Percentiles rank a stretch among this genome's conserved stretches.
phyloP scores from a whole-genome alignment of 2,329 filamentous ascomycete species.

The Trichoderma sp. region DNA sequence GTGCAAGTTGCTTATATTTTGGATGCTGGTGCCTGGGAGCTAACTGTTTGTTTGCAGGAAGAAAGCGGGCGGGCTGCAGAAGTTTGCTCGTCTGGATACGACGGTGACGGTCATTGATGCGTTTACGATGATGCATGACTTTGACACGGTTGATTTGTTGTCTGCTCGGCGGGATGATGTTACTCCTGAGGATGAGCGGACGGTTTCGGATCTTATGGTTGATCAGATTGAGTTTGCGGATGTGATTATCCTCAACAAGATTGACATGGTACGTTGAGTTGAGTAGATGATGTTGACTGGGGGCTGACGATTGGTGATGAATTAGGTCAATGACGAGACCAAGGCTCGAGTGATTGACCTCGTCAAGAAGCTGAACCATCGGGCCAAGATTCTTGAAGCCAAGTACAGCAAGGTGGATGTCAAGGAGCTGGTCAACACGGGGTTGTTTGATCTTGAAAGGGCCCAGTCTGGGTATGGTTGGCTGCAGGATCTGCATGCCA shows the following conservation, averaged over 20 bases:
- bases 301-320: not conserved
- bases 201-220: conserved; percentile 74
- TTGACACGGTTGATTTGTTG: conserved; percentile 69
- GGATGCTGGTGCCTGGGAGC: not conserved
- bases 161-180: conserved; percentile 65
- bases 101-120: conserved; percentile 74
- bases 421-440: conserved; percentile 65
- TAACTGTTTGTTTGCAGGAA: conserved; percentile 39
- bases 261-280: conserved; percentile 57
- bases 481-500: conserved; percentile 69
- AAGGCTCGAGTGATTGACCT: conserved; percentile 54
- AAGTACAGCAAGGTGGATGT: conserved; percentile 63
- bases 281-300: not conserved
- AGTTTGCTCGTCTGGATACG: conserved; percentile 68
- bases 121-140: conserved; percentile 72
- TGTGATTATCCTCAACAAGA: conserved; percentile 71
- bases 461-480: conserved; percentile 68
- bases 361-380: conserved; percentile 65
- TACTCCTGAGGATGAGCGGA: conserved; percentile 68
- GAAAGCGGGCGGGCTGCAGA: conserved; percentile 64
- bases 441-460: conserved; percentile 64
- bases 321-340: conserved; percentile 44
- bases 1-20: no score
- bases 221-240: conserved; percentile 80
- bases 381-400: conserved; percentile 64